Evolutionary conservation across 495 filamentous ascomycete genomes (phyloP), one percentile per base, ranked within the genome.

Genomic region (Mytilinidion resinicola): DNA sequence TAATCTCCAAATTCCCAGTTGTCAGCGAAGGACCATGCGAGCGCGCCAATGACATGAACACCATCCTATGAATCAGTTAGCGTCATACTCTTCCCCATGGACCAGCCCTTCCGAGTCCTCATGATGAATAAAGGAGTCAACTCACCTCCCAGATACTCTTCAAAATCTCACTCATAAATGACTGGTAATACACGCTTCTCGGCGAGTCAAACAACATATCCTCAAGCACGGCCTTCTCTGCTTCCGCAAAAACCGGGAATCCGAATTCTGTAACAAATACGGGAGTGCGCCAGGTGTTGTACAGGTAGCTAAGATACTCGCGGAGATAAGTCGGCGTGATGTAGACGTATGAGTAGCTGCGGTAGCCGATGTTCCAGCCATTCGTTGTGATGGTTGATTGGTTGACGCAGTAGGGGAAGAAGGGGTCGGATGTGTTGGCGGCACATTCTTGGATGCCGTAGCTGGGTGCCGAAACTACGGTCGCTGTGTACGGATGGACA

Each of bases 1-100:
- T 72, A 75, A 51, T 70, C 66, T 11, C 76, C 76, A 64, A 78
- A 78, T 47, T 78, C 75, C 70, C 73, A 74, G 51, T 78, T 77
- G 60, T 77, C 74, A 9, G 68, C 62, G 25, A 73, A 73, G 33
- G 72, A 74, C 75, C 75, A 79, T 10, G 73, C 74, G 33, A 79
- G 57, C 0, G 74, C 74, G 0, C 75, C 76, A 21, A 77, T 70
- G 0, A 78, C 71, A 60, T 77, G 59, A 0, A 77, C 72, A 0
- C 74, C 74, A 55, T 79, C 76, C 46, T 51, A 12, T 30, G 25
- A 30, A 2, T 30, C 25, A 30, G 25, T 30, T 6, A 30, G 25
- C 6, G 2, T 30, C 25, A 30, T 30, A 30, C 25, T 30, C 6
- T 2, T 6, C 25, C 25, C 2, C 2, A 6, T 6, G 2, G 3